Evolutionary conservation across 2,329 filamentous ascomycete genomes (phyloP).

Genomic region (Penicillium concentricum): DNA sequence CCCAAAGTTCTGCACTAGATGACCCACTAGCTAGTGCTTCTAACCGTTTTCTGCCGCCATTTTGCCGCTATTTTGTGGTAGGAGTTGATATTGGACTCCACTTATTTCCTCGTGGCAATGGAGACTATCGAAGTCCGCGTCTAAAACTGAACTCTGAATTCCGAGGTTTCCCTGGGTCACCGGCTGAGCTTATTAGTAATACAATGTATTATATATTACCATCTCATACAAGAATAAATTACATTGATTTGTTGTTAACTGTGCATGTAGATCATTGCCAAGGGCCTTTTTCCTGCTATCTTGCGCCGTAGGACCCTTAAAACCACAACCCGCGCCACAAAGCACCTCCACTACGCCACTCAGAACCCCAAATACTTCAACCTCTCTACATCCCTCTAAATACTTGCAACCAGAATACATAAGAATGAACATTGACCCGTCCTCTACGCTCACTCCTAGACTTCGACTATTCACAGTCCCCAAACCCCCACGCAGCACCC

Average conservation of each 20-base stretch:
- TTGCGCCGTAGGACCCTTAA: not conserved
- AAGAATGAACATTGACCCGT: not conserved
- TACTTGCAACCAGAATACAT: not conserved
- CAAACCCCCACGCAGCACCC: too few relatives aligned
- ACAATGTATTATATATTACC: too few relatives aligned
- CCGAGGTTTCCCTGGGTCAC: not conserved
- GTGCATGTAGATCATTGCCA: not conserved
- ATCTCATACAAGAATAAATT: too few relatives aligned
- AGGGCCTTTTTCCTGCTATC: not conserved
- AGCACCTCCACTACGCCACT: not conserved
- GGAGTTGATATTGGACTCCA: constrained; percentile 1
- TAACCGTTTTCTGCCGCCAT: constrained; percentile 25
- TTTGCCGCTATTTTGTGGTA: not conserved
- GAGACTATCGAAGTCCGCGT: constrained; percentile 9
- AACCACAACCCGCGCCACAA: not conserved
- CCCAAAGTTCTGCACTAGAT: constrained; percentile 15
- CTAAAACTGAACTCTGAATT: not conserved
- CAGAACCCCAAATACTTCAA: not conserved
- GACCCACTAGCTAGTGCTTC: constrained; percentile 31
- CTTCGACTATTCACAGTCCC: too few relatives aligned
- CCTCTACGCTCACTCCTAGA: not conserved
- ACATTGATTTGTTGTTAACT: too few relatives aligned
- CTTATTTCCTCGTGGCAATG: constrained; percentile 9
- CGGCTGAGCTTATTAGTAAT: not conserved
- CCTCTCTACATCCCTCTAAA: not conserved